Evolutionary conservation across 2,329 filamentous ascomycete genomes (phyloP).

Genomic region (Sporothrix schenckii): DNA sequence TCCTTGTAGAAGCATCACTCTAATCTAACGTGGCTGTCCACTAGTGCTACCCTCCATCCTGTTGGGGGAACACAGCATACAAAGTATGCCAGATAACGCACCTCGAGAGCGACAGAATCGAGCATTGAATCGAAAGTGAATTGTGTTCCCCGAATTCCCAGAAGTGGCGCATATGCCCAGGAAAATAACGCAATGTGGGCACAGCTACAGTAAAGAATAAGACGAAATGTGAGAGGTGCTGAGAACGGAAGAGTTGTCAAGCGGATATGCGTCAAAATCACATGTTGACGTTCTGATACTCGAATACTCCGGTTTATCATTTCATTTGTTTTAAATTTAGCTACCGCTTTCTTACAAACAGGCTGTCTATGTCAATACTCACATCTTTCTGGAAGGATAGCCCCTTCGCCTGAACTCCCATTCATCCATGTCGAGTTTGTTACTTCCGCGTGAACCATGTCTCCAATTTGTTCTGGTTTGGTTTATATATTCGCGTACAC

Average conservation of each 20-base stretch:
- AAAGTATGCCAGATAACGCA: constrained; percentile 15
- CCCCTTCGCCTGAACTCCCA: neutral
- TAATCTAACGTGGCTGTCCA: neutral
- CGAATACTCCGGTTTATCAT: neutral
- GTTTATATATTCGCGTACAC: neutral
- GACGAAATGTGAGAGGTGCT: neutral
- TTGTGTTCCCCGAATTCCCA: neutral
- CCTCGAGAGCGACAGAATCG: neutral
- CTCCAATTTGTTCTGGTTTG: neutral
- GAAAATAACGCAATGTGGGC: constrained; percentile 5
- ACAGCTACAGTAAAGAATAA: neutral
- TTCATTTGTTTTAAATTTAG: neutral
- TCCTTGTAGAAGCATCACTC: neutral
- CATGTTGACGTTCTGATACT: neutral
- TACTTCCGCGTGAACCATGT: neutral
- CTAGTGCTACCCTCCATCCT: neutral
- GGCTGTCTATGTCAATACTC: neutral
- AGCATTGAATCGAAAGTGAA: no score
- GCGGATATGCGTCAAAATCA: neutral
- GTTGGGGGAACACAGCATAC: neutral
- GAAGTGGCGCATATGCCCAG: neutral
- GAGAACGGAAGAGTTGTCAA: neutral
- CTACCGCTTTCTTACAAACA: neutral
- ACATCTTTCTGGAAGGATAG: neutral
- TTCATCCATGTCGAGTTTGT: neutral